Evolutionary conservation across 169 alveolate species (phyloP).

Genomic region (Amoebophrya sp.): DNA sequence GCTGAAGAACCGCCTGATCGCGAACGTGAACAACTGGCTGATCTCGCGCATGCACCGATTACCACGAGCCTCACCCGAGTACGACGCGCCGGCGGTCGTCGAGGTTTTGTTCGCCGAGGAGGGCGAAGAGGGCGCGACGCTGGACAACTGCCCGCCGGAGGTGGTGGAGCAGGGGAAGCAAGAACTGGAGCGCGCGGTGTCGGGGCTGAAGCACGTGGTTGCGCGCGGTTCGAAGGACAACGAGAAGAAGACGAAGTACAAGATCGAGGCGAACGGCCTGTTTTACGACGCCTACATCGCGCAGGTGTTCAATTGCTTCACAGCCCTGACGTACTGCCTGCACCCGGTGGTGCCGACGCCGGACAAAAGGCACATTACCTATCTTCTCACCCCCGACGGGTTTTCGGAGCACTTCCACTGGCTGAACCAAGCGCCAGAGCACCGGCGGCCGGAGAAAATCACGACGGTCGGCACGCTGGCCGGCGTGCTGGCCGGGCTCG

Average conservation of each 20-base stretch:
- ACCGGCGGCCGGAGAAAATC: too few relatives aligned
- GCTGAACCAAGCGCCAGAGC: too few relatives aligned
- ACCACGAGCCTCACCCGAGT: not conserved
- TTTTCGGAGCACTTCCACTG: too few relatives aligned
- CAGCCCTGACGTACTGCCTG: not conserved
- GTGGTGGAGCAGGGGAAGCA: not conserved
- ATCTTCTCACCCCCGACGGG: not conserved
- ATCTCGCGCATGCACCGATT: not conserved
- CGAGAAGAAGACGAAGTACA: not conserved
- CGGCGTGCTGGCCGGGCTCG: not conserved
- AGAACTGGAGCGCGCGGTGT: not conserved
- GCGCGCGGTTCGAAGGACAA: not conserved
- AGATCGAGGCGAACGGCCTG: not conserved
- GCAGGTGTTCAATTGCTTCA: not conserved
- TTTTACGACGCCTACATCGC: not conserved
- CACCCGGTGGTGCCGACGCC: slow-evolving; percentile 2
- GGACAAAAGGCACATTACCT: not conserved
- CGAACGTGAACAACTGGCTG: not conserved
- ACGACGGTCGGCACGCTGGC: too few relatives aligned
- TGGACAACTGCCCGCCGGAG: not conserved
- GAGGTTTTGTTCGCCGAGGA: not conserved
- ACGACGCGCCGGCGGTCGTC: not conserved
- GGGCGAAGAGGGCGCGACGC: not conserved
- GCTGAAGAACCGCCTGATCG: not conserved
- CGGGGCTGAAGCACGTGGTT: not conserved